Evolutionary conservation across 768 basidiomycete species (phyloP), one percentile per base, ranked within the genome.

Genomic region (Leucosporidium creatinivorum): DNA sequence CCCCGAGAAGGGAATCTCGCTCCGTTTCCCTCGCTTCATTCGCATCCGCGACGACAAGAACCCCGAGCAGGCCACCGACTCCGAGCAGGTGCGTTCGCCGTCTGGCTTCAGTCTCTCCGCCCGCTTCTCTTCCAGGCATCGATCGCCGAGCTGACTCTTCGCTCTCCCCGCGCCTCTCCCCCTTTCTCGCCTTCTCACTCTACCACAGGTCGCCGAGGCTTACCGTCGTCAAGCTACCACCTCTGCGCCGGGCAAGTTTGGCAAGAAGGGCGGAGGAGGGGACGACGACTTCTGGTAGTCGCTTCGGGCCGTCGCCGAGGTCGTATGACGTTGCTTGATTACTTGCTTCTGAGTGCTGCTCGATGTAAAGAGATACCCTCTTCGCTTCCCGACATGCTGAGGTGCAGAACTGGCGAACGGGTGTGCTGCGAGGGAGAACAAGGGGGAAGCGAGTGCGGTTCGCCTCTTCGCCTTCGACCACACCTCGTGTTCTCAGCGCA

Each of bases 21-120:
- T 99, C 55, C 88, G 96, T 18, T 99, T 99, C 80, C 96, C 96
- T 50, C 85, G 96, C 33, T 98, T 97, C 79, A 84, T 99, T 72
- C 85, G 88, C 55, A 80, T 93, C 60, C 84, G 96, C 70, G 96
- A 98, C 69, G 96, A 99, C 79, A 99, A 99, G 79, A 81, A 82
- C 31, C 87, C 87, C 19, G 93, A 97, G 68, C 90, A 96, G 79
- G 91, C 91, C 28, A 98, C 96, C 17, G 86, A 87, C 5, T 86
- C 92, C 9, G 93, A 98, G 75, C 91, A 93, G 84, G 91, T 90
- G 55, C 51, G 68, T 61, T 28, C 9, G 33, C 18, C 7, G 18
- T 23, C 21, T 4, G 8, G 26, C 19, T 28, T 8, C 6, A 8
- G 4, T 9, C 17, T 5, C 39, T 8, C 8, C 39, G 39, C 8